Conservation (phyloP, 169 alveolate genomes). For the Plasmodium gaboni region DNA sequence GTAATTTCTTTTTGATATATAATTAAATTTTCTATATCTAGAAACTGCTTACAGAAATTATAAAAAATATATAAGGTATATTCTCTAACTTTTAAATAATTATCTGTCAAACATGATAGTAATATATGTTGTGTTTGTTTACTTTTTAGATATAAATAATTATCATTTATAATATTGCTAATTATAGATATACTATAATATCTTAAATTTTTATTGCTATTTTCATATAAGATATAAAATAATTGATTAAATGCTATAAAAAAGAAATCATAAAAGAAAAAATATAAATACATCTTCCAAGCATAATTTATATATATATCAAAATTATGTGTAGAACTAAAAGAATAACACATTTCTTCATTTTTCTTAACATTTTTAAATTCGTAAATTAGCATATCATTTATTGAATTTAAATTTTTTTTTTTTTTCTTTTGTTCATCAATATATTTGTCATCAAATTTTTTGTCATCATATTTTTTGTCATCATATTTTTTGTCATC, state of each 20-base stretch:
- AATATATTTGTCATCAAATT: neutral
- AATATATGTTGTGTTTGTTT: constrained; percentile 58
- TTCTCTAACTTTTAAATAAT: constrained; percentile 62
- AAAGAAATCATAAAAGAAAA: constrained; percentile 64
- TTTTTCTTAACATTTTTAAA: constrained; percentile 28
- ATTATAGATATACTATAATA: constrained; percentile 73
- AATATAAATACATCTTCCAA: constrained; percentile 70
- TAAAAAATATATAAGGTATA: constrained; percentile 44
- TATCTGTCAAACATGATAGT: constrained; percentile 68
- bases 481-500: neutral
- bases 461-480: neutral
- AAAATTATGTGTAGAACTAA: constrained; percentile 18
- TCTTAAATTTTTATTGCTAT: constrained; percentile 60
- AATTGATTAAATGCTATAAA: constrained; percentile 39
- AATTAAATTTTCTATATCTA: constrained; percentile 27
- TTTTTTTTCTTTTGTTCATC: neutral
- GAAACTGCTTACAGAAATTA: constrained; percentile 45
- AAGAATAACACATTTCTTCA: constrained; percentile 10
- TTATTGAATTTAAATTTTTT: neutral
- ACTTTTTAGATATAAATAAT: constrained; percentile 63
- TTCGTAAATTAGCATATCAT: constrained; percentile 50
- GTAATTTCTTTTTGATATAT: neutral
- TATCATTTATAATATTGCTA: constrained; percentile 58
- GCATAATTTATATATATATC: constrained; percentile 43
- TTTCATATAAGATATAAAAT: constrained; percentile 69